phyloP scores from a whole-genome alignment of 139 green algal species.

The Protoeuglena noctilucae region DNA sequence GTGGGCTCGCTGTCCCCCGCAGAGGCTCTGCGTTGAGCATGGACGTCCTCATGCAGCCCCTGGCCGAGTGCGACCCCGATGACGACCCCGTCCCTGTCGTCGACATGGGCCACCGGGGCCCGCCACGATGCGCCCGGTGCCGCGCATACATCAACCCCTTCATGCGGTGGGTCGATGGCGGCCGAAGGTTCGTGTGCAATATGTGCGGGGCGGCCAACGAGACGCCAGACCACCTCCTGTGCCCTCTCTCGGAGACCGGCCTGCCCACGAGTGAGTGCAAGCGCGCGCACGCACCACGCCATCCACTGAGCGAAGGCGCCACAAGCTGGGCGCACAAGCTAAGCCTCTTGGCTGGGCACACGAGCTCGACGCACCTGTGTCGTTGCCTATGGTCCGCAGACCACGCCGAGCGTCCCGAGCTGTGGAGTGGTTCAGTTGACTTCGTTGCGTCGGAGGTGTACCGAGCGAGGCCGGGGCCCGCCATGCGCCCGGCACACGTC shows the following conservation, averaged over 20 bases:
- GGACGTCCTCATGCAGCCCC: slow-evolving; percentile 62
- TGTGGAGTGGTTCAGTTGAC: slow-evolving; percentile 3
- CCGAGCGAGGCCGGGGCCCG: slow-evolving; percentile 21
- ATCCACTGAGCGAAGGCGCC: too few species aligned
- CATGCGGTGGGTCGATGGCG: slow-evolving; percentile 51
- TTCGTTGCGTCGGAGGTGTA: slow-evolving; percentile 1
- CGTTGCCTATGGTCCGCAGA: too few species aligned
- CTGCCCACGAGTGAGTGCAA: too few species aligned
- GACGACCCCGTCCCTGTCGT: slow-evolving; percentile 64
- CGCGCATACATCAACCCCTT: slow-evolving; percentile 82
- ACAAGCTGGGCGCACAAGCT: too few species aligned
- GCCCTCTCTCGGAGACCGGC: too few species aligned
- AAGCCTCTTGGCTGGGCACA: too few species aligned
- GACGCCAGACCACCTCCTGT: too few species aligned
- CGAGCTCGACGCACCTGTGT: too few species aligned
- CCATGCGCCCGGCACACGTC: slow-evolving; percentile 53
- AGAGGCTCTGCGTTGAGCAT: too few species aligned
- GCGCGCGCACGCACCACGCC: too few species aligned
- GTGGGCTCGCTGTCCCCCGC: too few species aligned
- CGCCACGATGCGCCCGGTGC: slow-evolving; percentile 60
- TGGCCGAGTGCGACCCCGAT: slow-evolving; percentile 50
- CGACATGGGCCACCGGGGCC: slow-evolving; percentile 42
- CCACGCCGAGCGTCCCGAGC: slow-evolving; percentile 5
- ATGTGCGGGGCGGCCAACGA: slow-evolving; percentile 11
- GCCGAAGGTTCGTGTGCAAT: slow-evolving; percentile 42